Percentiles rank a stretch among this genome's conserved stretches.
These are phyloP conservation scores for Aspergillus thermomutatus DNA, from an alignment of 2,329 filamentous ascomycete genomes.

Conservation along the genomic window DNA sequence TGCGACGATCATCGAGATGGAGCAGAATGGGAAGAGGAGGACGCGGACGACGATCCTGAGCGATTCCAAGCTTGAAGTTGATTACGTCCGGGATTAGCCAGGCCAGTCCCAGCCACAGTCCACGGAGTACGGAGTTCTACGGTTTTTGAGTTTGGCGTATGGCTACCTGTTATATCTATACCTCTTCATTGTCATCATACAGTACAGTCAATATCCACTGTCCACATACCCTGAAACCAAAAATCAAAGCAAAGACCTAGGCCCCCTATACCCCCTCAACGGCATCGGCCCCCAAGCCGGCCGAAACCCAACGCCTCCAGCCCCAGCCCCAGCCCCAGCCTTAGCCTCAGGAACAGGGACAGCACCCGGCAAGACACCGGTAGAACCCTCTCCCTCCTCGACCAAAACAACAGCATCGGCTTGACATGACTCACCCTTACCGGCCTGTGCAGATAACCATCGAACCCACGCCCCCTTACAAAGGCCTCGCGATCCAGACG, in stretches of 20 bases:
- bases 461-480: neutral
- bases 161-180: neutral
- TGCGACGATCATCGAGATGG: conserved; percentile 47
- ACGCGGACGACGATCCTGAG: conserved; percentile 26
- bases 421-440: neutral
- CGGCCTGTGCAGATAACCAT: conserved; percentile 1
- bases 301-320: neutral
- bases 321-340: no score
- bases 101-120: no score
- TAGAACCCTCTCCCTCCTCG: neutral
- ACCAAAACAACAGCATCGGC: conserved; percentile 1
- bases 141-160: no score
- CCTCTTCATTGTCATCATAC: neutral
- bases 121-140: neutral
- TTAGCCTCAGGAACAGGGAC: no score
- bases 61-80: conserved; percentile 26
- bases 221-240: neutral
- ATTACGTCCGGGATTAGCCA: conserved; percentile 10
- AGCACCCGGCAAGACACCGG: no score
- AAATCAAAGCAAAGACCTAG: conserved; percentile 3
- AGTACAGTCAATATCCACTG: neutral
- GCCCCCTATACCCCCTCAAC: neutral
- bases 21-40: conserved; percentile 40
- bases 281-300: neutral
- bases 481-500: no score